Evolutionary conservation across 495 filamentous ascomycete species (phyloP).

Genomic region (Tuber magnatum): DNA sequence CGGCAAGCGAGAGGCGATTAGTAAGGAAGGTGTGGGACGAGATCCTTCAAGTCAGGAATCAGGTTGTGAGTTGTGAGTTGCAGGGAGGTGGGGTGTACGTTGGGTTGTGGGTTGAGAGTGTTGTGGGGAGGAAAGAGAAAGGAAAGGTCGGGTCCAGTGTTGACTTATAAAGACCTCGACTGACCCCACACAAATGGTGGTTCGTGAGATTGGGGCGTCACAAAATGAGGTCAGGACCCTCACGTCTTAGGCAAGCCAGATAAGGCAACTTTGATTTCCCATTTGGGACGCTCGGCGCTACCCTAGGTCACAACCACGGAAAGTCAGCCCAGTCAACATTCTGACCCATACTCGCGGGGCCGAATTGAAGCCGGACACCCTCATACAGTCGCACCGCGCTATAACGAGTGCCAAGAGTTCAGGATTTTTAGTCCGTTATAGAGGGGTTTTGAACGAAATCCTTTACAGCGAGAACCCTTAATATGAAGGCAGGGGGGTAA

Average conservation of each 20-base stretch:
- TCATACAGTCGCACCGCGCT: too few species aligned
- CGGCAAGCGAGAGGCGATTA: neutral
- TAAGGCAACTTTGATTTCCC: neutral
- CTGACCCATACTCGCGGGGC: too few species aligned
- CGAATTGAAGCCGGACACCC: too few species aligned
- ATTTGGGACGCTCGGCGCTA: neutral
- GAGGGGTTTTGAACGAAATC: too few species aligned
- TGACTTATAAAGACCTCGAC: neutral
- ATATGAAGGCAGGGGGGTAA: too few species aligned
- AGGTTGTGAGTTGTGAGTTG: slow-evolving; percentile 7
- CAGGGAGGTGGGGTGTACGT: neutral
- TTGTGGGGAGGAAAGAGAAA: neutral
- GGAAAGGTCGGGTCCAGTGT: neutral
- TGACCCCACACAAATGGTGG: neutral
- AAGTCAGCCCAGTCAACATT: too few species aligned
- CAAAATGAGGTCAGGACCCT: neutral
- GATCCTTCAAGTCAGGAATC: neutral
- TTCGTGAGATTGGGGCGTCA: neutral
- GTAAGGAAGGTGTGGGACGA: neutral
- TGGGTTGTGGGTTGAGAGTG: neutral
- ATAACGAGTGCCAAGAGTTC: too few species aligned
- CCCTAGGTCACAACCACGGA: neutral
- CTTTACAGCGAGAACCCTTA: too few species aligned
- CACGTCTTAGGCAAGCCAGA: neutral
- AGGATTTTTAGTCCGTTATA: too few species aligned